Conservation (phyloP, 2,329 filamentous ascomycete genomes). For the Exophiala oligosperma region DNA sequence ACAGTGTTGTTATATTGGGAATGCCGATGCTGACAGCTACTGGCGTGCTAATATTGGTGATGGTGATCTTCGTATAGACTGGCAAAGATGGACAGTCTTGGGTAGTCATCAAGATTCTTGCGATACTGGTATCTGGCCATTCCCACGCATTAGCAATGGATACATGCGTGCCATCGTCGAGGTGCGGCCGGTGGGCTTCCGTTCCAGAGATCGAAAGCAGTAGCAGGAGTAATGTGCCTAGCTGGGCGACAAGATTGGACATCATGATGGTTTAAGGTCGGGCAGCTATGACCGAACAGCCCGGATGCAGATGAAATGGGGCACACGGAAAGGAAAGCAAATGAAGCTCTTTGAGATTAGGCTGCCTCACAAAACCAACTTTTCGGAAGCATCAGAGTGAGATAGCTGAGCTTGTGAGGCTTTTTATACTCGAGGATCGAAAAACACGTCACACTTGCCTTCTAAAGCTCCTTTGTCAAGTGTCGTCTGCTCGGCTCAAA, state of each 20-base stretch:
- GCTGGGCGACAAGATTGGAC: not conserved
- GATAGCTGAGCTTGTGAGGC: not conserved
- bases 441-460: no score
- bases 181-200: constrained; percentile 2
- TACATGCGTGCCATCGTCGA: constrained; percentile 1
- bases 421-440: not conserved
- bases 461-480: no score
- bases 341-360: no score
- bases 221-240: not conserved
- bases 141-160: constrained; percentile 3
- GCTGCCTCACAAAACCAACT: no score
- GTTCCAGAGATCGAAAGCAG: not conserved
- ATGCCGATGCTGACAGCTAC: constrained; percentile 1
- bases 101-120: not conserved
- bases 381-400: not conserved
- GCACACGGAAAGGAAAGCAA: not conserved
- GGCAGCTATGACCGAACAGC: not conserved
- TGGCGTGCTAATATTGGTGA: not conserved
- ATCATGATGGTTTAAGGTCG: not conserved
- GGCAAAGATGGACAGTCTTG: not conserved
- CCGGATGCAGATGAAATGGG: not conserved
- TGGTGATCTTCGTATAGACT: constrained; percentile 2
- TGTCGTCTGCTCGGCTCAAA: no score
- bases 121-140: constrained; percentile 2
- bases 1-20: not conserved